phyloP scores from a whole-genome alignment of 768 basidiomycete genomes.

The Leucocoprinus sp. region DNA sequence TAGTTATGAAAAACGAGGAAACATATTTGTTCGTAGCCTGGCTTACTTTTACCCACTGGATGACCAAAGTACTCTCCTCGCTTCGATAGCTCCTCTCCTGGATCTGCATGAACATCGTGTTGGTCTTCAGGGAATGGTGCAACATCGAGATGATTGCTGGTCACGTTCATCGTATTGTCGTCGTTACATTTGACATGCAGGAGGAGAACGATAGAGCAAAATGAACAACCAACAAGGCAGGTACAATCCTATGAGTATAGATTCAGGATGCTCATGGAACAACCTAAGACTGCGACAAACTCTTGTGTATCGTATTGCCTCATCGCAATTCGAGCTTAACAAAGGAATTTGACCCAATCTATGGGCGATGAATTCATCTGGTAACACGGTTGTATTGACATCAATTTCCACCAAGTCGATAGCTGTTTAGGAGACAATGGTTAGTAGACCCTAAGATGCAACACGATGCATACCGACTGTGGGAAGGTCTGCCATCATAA shows the following conservation, averaged over 20 bases:
- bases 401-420: constrained; percentile 96
- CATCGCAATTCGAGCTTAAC: constrained; percentile 79
- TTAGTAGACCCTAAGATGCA: neutral
- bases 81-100: constrained; percentile 68
- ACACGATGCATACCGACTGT: constrained; percentile 68
- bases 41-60: constrained; percentile 78
- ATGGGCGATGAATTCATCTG: constrained; percentile 97
- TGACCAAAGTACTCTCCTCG: constrained; percentile 68
- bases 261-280: constrained; percentile 2
- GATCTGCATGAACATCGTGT: constrained; percentile 31
- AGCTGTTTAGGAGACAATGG: constrained; percentile 38
- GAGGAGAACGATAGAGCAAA: constrained; percentile 77
- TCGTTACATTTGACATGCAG: constrained; percentile 74
- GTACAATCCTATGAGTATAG: constrained; percentile 71
- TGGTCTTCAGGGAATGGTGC: constrained; percentile 28
- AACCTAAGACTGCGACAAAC: constrained; percentile 29
- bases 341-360: constrained; percentile 92
- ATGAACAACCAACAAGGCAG: constrained; percentile 75
- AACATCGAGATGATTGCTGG: constrained; percentile 76
- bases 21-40: neutral
- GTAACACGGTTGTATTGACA: constrained; percentile 84
- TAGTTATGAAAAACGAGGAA: constrained; percentile 10
- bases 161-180: constrained; percentile 72
- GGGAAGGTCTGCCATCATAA: constrained; percentile 94
- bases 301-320: constrained; percentile 74